Percentiles rank a stretch among this genome's conserved stretches.
Evolutionary conservation across 164 flowering plant genomes (phyloP).

Genomic region (Echeveria elegans): DNA sequence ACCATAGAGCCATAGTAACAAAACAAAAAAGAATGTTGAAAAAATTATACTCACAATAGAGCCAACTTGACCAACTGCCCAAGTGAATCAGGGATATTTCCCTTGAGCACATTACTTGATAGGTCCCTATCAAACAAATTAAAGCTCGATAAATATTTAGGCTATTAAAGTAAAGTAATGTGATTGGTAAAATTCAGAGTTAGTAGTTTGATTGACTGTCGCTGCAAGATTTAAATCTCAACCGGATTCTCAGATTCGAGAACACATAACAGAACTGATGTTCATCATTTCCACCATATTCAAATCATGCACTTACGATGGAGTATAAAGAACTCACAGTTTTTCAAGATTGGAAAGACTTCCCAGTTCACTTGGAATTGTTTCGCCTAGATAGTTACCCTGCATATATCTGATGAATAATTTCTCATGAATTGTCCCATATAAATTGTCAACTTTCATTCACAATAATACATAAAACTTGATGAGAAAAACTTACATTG

Average conservation of each 20-base stretch:
- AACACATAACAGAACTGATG: not conserved
- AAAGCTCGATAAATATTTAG: not conserved
- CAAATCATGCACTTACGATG: not conserved
- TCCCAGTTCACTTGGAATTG: conserved; percentile 70
- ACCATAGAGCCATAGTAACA: not conserved
- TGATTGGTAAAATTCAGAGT: not conserved
- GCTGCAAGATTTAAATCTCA: not conserved
- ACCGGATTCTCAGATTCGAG: not conserved
- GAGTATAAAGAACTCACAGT: conserved; percentile 43
- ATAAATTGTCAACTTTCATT: not conserved
- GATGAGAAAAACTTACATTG: conserved; percentile 46
- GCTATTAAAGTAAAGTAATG: not conserved
- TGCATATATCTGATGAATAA: conserved; percentile 67
- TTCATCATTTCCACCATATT: not conserved
- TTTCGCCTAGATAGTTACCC: conserved; percentile 80
- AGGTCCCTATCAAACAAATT: conserved; percentile 49
- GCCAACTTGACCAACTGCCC: conserved; percentile 60
- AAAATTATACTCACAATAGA: conserved; percentile 45
- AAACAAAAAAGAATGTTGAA: conserved; percentile 6
- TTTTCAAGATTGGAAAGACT: conserved; percentile 46
- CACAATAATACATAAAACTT: not conserved
- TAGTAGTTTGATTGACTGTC: not conserved
- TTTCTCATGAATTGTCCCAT: not conserved
- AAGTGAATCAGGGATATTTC: conserved; percentile 72
- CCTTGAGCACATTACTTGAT: conserved; percentile 83